Conservation (phyloP, 164 flowering plant species). For the Annona cherimola region DNA sequence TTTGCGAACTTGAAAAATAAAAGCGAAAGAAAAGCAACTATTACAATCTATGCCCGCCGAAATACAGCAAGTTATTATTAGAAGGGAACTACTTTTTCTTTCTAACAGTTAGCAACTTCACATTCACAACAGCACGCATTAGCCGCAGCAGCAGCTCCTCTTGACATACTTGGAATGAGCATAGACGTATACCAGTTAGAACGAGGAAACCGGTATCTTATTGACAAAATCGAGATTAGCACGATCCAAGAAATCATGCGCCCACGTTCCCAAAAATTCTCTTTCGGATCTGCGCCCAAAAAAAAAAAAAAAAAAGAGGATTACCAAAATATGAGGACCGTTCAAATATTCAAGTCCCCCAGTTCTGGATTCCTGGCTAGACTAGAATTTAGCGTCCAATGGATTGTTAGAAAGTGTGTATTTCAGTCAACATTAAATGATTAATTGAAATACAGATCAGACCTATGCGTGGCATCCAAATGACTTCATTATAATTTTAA, state of each 20-base stretch:
- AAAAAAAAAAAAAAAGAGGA: neutral
- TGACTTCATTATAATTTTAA: no score
- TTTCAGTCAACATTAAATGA: no score
- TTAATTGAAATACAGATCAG: no score
- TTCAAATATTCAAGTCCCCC: no score
- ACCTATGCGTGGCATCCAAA: no score
- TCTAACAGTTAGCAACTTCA: neutral
- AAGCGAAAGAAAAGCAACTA: no score
- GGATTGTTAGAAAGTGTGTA: no score
- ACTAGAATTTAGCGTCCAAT: no score
- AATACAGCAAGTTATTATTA: no score
- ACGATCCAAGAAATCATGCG: constrained; percentile 8
- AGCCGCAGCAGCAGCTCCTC: neutral
- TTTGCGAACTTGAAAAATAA: no score
- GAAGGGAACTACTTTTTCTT: neutral
- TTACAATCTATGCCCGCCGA: neutral
- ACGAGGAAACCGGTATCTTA: neutral
- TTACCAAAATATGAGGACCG: no score
- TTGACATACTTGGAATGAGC: neutral
- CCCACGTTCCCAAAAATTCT: constrained; percentile 26
- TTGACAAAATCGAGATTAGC: neutral
- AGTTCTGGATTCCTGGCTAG: no score
- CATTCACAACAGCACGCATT: neutral
- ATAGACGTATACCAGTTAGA: neutral
- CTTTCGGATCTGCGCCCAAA: constrained; percentile 38